phyloP scores from a whole-genome alignment of 805 yeast genomes.

The Saccharomycopsis babjevae region DNA sequence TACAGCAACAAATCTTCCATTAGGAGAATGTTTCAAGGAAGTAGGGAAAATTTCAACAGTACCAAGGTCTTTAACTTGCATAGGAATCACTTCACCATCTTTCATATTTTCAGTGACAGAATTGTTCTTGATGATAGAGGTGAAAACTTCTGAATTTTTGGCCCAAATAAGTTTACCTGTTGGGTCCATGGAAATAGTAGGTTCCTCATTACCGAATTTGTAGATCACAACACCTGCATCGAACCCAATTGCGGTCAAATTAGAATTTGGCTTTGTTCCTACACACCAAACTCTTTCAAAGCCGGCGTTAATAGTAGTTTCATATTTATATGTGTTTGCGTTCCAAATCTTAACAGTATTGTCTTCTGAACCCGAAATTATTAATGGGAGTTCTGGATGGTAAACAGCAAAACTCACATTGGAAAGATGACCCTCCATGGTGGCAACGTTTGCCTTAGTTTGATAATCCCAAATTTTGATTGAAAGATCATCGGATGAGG shows the following conservation, averaged over 20 bases:
- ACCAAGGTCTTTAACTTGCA: constrained; percentile 88
- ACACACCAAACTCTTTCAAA: constrained; percentile 97
- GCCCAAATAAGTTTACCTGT: constrained; percentile 89
- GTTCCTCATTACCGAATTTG: constrained; percentile 89
- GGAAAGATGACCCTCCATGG: constrained; percentile 85
- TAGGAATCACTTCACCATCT: constrained; percentile 72
- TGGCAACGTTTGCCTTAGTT: constrained; percentile 90
- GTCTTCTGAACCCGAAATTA: constrained; percentile 95
- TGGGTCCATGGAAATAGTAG: constrained; percentile 85
- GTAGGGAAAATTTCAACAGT: constrained; percentile 88
- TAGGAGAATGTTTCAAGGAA: constrained; percentile 82
- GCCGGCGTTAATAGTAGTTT: constrained; percentile 82
- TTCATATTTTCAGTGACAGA: constrained; percentile 41
- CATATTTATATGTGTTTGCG: constrained; percentile 85
- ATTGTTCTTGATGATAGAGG: constrained; percentile 64
- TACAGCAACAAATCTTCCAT: constrained; percentile 93
- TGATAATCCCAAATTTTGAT: constrained; percentile 94
- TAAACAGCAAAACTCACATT: constrained; percentile 95
- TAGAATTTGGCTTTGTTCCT: constrained; percentile 52
- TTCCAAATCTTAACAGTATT: constrained; percentile 93
- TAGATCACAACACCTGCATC: constrained; percentile 90
- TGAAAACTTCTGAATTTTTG: constrained; percentile 80
- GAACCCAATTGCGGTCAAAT: constrained; percentile 82
- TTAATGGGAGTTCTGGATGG: constrained; percentile 95
- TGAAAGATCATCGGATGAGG: constrained; percentile 84